Evolutionary conservation across 2,329 filamentous ascomycete species (phyloP), one percentile per base, ranked within the genome.

Genomic region (Colletotrichum tropicicola): DNA sequence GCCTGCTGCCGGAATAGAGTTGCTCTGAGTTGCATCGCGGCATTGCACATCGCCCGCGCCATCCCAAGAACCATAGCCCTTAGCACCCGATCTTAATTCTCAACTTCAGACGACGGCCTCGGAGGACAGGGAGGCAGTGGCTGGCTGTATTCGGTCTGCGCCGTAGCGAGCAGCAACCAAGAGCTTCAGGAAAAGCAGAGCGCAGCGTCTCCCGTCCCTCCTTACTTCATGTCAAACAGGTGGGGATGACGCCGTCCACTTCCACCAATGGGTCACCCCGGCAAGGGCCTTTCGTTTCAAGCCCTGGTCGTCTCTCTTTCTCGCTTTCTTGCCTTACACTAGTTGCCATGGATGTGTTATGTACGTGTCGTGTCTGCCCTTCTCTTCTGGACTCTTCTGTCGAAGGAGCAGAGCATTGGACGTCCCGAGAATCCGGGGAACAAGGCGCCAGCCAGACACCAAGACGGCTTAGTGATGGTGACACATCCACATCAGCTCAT

Each of bases 171-270:
- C n/a, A n/a, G n/a, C n/a, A 19, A 19, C 25, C 17, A 25, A 23
- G 52, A 27, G 17, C 37, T 35, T 35, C 30, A 35, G 30, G 15
- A 15, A 7, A 35, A 35, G 30, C 9, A 35, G 15, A 2, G 9
- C 30, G 15, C 9, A 9, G 30, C 30, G 37, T 37, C 47, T 64
- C 39, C 60, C 60, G 41, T 53, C 28, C 39, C 60, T 60, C 60
- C 60, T 64, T 64, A 60, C 59, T 64, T 53, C 60, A 64, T 21
- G 41, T 54, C 60, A 64, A 64, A 64, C 60, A 53, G 27, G 60
- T 64, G 60, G 56, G 21, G 41, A 30, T 56, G 52, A 44, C 39
- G 27, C 41, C 39, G 39, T 13, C 45, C 45, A 13, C 25, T 56
- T 28, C 52, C 52, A 45, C 52, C 52, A 56, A 56, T 56, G 52